Base-by-base conservation (phyloP, 2,329 filamentous ascomycete genomes). In the Emmonsia crescens region DNA sequence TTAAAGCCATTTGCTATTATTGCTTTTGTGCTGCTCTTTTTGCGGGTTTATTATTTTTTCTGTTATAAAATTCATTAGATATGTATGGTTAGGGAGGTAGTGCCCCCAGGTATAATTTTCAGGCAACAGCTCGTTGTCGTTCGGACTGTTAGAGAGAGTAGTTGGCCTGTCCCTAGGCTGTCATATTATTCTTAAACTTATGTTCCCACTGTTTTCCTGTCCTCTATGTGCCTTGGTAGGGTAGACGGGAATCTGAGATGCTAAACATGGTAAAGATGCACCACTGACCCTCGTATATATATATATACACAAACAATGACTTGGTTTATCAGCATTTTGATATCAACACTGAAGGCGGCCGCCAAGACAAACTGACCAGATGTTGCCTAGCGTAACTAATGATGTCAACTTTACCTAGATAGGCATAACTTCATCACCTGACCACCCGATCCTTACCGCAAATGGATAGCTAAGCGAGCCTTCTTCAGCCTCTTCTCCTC, bases 401-500 rank as follows among this genome's bases (percentile, higher is more conserved):
- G 2, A 6, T 9, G 10, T n/a, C 6, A 19, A 36, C 5, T 33
- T 54, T 54, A 38, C 36, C 36, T 12, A 12, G 36, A 52, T 24
- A 19, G 40, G 40, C 31, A 31, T 44, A 57, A 27, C 24, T 3
- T 14, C 21, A 12, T 59, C 57, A 59, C 44, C 24, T 40, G 46
- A 59, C 57, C 42, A 2, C 31, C 21, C 27, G n/a, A n/a, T 27
- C 21, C 36, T 40, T 40, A 27, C 55, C 46, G n/a, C 31, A 60
- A 42, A 33, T 16, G 24, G 59, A 8, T 38, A 60, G 16, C 38
- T 60, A 60, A 60, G 59, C 59, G 59, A 60, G 38, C 16, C 12
- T 31, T 27, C 5, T 24, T 33, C 27, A 36, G n/a, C 38, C 56
- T 59, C 56, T 59, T n/a, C n/a, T n/a, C n/a, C n/a, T n/a, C n/a